Conservation (phyloP, 2,329 filamentous ascomycete genomes). For the Trichoderma aggressivum region DNA sequence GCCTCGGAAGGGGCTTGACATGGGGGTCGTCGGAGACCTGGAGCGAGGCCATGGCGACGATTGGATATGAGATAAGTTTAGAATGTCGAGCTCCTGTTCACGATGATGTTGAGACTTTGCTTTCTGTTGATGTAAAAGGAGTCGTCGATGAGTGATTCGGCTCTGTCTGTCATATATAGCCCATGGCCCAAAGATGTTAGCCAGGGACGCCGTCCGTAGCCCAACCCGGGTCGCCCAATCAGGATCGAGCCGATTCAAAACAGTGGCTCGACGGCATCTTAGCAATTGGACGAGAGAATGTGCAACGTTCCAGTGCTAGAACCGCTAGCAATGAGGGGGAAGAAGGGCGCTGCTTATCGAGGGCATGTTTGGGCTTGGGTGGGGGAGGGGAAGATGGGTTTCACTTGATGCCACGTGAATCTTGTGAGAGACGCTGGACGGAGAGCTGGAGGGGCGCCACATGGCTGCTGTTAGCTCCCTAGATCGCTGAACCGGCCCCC, state of each 20-base stretch:
- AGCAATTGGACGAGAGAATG: constrained; percentile 6
- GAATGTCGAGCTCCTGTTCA: not conserved
- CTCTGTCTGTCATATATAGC: not conserved
- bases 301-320: constrained; percentile 31
- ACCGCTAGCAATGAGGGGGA: constrained; percentile 17
- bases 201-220: not conserved
- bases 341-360: not conserved
- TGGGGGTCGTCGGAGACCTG: constrained; percentile 2
- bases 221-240: not conserved
- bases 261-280: not conserved
- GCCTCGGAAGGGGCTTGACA: constrained; percentile 36
- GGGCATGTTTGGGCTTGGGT: not conserved
- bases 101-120: not conserved
- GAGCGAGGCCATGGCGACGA: constrained; percentile 27
- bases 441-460: not conserved
- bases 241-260: constrained; percentile 1
- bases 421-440: not conserved
- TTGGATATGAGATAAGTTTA: not conserved
- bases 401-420: not conserved
- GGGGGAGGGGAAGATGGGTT: not conserved
- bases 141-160: not conserved
- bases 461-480: not conserved
- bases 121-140: not conserved
- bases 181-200: not conserved
- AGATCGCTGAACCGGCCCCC: not conserved